phyloP scores from a whole-genome alignment of 345 rosid genomes.

The Syzygium grande region DNA sequence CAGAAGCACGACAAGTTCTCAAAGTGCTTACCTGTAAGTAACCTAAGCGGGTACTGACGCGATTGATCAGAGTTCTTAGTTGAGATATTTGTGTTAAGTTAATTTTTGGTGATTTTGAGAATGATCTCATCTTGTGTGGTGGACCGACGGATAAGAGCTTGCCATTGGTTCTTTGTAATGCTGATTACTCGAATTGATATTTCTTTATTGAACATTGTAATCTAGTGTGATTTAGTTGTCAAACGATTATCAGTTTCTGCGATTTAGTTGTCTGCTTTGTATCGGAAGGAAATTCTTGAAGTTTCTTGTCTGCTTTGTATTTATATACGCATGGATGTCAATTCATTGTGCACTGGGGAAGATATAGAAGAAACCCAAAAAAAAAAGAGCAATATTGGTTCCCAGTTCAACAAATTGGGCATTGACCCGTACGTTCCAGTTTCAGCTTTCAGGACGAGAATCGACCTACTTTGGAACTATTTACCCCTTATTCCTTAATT shows the following conservation, averaged over 20 bases:
- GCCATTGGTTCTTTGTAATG: neutral
- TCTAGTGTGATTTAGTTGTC: neutral
- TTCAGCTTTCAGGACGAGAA: neutral
- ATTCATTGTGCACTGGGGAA: neutral
- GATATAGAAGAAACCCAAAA: neutral
- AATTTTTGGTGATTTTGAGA: neutral
- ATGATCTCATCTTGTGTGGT: neutral
- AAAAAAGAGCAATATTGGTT: neutral
- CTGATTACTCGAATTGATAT: neutral
- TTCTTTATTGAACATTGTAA: neutral
- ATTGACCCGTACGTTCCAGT: rapidly evolving
- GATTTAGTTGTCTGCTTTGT: neutral
- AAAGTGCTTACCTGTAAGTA: neutral
- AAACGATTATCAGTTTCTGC: neutral
- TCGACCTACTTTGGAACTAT: neutral
- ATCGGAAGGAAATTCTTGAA: neutral
- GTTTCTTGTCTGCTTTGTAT: neutral
- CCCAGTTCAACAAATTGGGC: neutral
- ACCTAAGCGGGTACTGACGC: neutral
- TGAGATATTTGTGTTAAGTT: neutral
- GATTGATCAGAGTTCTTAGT: neutral
- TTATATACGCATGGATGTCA: neutral
- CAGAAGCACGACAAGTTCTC: neutral
- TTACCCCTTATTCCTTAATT: neutral
- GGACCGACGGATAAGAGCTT: neutral